These are phyloP conservation scores for Coccomyxa sp. DNA, from an alignment of 139 green algal species.

Conservation along the genomic window DNA sequence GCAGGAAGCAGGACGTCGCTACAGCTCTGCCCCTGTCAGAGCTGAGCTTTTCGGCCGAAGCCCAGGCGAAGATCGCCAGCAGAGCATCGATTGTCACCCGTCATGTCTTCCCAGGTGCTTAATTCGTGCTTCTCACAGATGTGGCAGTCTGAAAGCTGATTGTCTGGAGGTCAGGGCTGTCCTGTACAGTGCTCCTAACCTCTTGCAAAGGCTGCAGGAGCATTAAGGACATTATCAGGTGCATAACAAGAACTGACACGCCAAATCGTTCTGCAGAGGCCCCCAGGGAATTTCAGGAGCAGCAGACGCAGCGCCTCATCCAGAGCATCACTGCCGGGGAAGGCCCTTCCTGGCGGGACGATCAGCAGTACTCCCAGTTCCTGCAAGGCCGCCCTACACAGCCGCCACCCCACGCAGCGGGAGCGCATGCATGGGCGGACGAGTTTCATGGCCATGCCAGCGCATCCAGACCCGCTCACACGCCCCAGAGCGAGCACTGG, in stretches of 20 bases:
- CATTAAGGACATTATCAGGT: no score
- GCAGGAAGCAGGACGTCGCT: not conserved
- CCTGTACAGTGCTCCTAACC: no score
- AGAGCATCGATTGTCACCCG: not conserved
- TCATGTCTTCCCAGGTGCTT: not conserved
- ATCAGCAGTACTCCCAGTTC: not conserved
- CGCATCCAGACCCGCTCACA: no score
- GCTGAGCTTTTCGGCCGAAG: not conserved
- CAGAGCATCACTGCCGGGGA: not conserved
- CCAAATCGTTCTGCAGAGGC: no score
- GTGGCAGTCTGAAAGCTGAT: no score
- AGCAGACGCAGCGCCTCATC: not conserved
- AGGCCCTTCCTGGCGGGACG: not conserved
- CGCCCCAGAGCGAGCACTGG: not conserved
- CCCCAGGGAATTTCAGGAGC: not conserved
- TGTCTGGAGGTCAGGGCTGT: no score
- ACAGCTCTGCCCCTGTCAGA: no score
- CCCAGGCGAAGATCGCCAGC: not conserved
- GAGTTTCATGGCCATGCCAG: not conserved
- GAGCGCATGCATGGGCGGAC: not conserved
- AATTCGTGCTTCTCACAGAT: not conserved
- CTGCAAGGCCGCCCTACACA: not conserved
- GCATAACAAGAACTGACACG: no score
- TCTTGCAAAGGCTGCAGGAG: no score
- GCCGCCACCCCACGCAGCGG: not conserved